A percentile compares a stretch with the other conserved stretches of the same genome.
Conservation (phyloP, 1,284 basidiomycete genomes). For the Mycena citricolor region DNA sequence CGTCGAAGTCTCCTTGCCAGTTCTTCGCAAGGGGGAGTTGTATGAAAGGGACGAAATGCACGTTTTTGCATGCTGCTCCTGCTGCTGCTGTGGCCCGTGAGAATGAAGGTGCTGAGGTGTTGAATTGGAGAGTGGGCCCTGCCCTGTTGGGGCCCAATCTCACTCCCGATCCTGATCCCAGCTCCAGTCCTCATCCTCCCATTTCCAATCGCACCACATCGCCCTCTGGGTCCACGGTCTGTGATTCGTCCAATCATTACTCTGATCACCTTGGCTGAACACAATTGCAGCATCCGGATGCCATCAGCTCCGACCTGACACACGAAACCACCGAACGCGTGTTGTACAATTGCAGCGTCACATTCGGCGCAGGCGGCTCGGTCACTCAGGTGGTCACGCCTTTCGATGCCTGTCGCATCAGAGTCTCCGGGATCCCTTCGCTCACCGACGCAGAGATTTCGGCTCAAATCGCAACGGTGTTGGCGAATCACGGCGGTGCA, state of each 20-base stretch:
- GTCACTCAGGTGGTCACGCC: conserved; percentile 8
- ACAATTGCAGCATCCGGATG: no score
- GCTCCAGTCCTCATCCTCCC: no score
- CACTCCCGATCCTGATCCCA: no score
- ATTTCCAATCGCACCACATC: background rate
- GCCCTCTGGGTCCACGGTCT: no score
- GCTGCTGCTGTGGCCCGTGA: no score
- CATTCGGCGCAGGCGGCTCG: conserved; percentile 7
- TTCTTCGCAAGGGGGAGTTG: conserved; percentile 9
- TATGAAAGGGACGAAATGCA: conserved; percentile 5
- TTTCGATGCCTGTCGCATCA: conserved; percentile 11
- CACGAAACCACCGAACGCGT: conserved; percentile 4
- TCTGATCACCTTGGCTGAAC: no score
- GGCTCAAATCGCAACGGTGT: no score
- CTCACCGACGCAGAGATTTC: conserved; percentile 6
- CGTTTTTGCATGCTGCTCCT: conserved; percentile 9
- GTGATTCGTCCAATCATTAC: no score
- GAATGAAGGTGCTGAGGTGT: no score
- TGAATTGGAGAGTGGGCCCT: no score
- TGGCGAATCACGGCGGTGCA: background rate
- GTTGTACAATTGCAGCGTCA: conserved; percentile 7
- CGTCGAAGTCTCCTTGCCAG: background rate
- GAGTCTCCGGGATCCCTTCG: conserved; percentile 13
- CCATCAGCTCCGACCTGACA: no score
- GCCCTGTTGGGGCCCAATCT: no score